Evolutionary conservation across 2,329 filamentous ascomycete genomes (phyloP), one percentile per base, ranked within the genome.

Genomic region (Venturia nashicola): DNA sequence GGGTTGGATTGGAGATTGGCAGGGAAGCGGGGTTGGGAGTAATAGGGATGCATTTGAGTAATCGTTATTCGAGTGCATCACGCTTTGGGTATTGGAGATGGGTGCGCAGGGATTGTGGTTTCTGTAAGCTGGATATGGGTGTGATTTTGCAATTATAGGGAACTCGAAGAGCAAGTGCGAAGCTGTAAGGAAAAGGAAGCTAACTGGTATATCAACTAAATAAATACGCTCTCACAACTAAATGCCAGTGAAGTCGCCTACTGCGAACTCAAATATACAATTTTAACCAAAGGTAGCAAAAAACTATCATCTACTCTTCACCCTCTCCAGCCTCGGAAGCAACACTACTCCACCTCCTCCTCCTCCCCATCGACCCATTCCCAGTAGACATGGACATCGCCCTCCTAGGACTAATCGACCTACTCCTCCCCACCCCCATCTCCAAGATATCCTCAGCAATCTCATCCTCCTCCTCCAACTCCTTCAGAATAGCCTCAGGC

Each of bases 401-500:
- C 51, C 27, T 57, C 16, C 44, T 27, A 32, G 63, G 63, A 65
- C 63, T 65, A 12, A 61, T 43, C 5, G 63, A 65, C 27, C 63
- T 27, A 14, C 61, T 64, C 16, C 57, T 59, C n/a, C 32, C 14
- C 6, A 61, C 46, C 1, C 63, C 63, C 40, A 65, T 43, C 8
- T 65, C 63, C n/a, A 65, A 18, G 6, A 65, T 42, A 57, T 76
- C 77, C 46, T 76, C 75, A 46, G 76, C 76, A 12, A 80, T 71
- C 65, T 79, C 77, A 67, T 80, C 78, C 40, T 79, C 74, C 66
- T 79, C 78, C 62, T 79, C 79, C 68, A 81, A 79, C 65, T 74
- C 72, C 59, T 78, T 74, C 36, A 79, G 68, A 3, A 81, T 71
- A 40, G 72, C 72, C 60, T 87, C 82, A 2, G 88, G 88, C 5